Percentiles rank a stretch among this genome's conserved stretches.
phyloP scores from a whole-genome alignment of 2,329 filamentous ascomycete species.

The Penicillium olsonii region DNA sequence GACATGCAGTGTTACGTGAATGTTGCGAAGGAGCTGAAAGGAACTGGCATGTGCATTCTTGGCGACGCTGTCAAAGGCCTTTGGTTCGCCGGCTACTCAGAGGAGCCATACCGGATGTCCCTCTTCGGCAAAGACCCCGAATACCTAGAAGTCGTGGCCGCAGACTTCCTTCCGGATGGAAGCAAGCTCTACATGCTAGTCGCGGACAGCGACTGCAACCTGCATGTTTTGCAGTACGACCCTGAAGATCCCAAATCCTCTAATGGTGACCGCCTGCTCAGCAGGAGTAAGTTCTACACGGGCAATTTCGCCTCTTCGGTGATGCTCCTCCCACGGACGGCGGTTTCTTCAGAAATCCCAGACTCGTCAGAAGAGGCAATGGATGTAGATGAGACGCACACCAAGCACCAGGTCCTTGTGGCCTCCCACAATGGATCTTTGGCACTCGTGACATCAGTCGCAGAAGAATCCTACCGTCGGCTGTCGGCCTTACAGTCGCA shows the following conservation, averaged over 20 bases:
- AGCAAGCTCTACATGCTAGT: slow-evolving; percentile 80
- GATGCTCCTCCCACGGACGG: slow-evolving; percentile 71
- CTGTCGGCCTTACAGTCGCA: slow-evolving; percentile 80
- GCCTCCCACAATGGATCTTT: slow-evolving; percentile 76
- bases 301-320: slow-evolving; percentile 76
- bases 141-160: slow-evolving; percentile 73
- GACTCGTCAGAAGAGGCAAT: slow-evolving; percentile 40
- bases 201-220: slow-evolving; percentile 78
- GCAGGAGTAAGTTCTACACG: slow-evolving; percentile 83
- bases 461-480: slow-evolving; percentile 79
- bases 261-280: slow-evolving; percentile 82
- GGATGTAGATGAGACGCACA: slow-evolving; percentile 36
- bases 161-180: slow-evolving; percentile 86
- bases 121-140: slow-evolving; percentile 85
- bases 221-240: slow-evolving; percentile 91
- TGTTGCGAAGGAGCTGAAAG: slow-evolving; percentile 77
- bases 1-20: slow-evolving; percentile 95
- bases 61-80: slow-evolving; percentile 90
- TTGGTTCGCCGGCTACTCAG: slow-evolving; percentile 95
- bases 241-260: slow-evolving; percentile 95
- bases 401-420: slow-evolving; percentile 63
- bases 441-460: slow-evolving; percentile 72
- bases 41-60: slow-evolving; percentile 82
- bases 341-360: slow-evolving; percentile 47
- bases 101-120: slow-evolving; percentile 95